Evolutionary conservation across 306 rosid genomes (phyloP).

Genomic region (Begonia loranthoides): DNA sequence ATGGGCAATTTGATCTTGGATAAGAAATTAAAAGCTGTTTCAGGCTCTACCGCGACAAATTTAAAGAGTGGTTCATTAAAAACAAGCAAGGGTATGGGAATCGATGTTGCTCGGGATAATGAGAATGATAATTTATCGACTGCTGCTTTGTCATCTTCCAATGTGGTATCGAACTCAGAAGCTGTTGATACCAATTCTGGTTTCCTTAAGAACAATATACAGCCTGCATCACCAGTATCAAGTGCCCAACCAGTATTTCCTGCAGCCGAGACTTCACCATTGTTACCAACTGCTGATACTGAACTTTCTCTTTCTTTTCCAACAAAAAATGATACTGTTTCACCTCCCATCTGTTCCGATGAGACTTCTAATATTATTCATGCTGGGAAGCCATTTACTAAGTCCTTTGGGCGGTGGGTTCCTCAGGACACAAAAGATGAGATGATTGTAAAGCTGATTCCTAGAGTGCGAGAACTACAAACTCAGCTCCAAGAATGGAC

Average conservation of each 20-base stretch:
- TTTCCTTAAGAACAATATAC: slow-evolving; percentile 16
- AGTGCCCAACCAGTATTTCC: too few species aligned
- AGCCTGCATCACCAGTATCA: background rate
- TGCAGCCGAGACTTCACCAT: slow-evolving; percentile 16
- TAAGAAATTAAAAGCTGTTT: slow-evolving; percentile 53
- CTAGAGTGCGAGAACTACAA: slow-evolving; percentile 63
- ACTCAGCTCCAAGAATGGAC: slow-evolving; percentile 86
- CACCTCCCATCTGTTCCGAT: slow-evolving; percentile 25
- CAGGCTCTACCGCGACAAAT: slow-evolving; percentile 47
- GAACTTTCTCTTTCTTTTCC: slow-evolving; percentile 77
- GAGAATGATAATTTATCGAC: slow-evolving; percentile 28
- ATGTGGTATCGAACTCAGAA: slow-evolving; percentile 25
- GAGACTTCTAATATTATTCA: slow-evolving; percentile 27
- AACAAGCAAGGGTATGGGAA: slow-evolving; percentile 59
- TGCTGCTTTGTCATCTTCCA: slow-evolving; percentile 27
- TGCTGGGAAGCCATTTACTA: slow-evolving; percentile 41
- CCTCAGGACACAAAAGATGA: slow-evolving; percentile 75
- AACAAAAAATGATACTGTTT: slow-evolving; percentile 24
- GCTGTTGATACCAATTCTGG: slow-evolving; percentile 21
- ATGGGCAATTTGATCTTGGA: slow-evolving; percentile 59
- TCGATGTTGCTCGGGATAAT: slow-evolving; percentile 42
- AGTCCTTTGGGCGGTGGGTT: slow-evolving; percentile 43
- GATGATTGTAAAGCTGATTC: slow-evolving; percentile 56
- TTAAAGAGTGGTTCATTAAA: slow-evolving; percentile 60
- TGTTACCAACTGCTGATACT: slow-evolving; percentile 31